These are phyloP conservation scores for Saccharomyces hybrid DNA, from an alignment of 1,139 yeast genomes.

Conservation along the genomic window DNA sequence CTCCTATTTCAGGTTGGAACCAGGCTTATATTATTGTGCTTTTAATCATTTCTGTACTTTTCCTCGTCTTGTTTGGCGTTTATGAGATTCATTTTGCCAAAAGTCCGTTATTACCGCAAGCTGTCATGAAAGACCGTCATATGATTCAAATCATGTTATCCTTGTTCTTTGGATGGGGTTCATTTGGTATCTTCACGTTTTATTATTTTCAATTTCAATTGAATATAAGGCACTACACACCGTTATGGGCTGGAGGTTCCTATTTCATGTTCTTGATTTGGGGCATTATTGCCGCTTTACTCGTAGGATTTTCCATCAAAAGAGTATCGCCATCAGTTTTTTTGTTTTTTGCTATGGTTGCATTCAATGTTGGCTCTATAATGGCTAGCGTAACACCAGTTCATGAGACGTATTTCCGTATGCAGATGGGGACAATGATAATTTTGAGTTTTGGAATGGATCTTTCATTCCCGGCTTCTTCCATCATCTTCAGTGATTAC, in stretches of 20 bases:
- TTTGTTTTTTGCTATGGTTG: conserved; percentile 37
- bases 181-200: conserved; percentile 47
- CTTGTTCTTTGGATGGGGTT: conserved; percentile 47
- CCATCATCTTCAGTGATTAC: too few relatives aligned
- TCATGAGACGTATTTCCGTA: conserved; percentile 40
- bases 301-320: conserved; percentile 38
- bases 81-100: conserved; percentile 24
- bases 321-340: conserved; percentile 40
- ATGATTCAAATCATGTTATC: conserved; percentile 31
- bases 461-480: too few relatives aligned
- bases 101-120: conserved; percentile 42
- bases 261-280: conserved; percentile 41
- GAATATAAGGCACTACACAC: conserved; percentile 39
- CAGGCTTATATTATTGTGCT: too few relatives aligned
- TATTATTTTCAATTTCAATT: conserved; percentile 35
- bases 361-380: conserved; percentile 42
- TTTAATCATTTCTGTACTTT: too few relatives aligned
- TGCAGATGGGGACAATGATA: conserved; percentile 42
- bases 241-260: conserved; percentile 39
- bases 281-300: conserved; percentile 42
- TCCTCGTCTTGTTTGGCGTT: too few relatives aligned
- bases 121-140: conserved; percentile 33
- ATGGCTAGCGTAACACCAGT: conserved; percentile 45
- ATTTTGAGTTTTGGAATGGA: conserved; percentile 41
- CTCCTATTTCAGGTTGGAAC: too few relatives aligned